Percentiles rank a stretch among this genome's conserved stretches.
Conservation (phyloP, 2,329 filamentous ascomycete genomes). For the Pseudogymnoascus sp. region DNA sequence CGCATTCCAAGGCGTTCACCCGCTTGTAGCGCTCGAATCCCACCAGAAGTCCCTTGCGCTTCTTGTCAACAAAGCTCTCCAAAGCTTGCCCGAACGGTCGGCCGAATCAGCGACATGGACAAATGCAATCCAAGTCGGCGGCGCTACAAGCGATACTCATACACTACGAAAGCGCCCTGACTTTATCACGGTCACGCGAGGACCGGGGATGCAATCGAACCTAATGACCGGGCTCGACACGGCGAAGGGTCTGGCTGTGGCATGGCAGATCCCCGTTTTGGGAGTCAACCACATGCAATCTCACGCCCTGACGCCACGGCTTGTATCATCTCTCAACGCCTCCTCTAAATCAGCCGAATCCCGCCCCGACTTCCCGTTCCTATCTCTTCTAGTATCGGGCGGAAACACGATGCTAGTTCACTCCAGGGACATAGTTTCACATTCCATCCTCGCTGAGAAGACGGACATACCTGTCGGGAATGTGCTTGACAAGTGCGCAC, state of each 20-base stretch:
- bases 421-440: slow-evolving; percentile 58
- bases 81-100: slow-evolving; percentile 33
- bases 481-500: slow-evolving; percentile 78
- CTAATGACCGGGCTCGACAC: slow-evolving; percentile 70
- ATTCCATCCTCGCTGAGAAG: slow-evolving; percentile 64
- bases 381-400: slow-evolving; percentile 82
- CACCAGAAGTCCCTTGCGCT: slow-evolving; percentile 64
- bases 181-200: slow-evolving; percentile 81
- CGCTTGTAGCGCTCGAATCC: slow-evolving; percentile 62
- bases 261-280: slow-evolving; percentile 74
- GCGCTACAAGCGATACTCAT: not conserved
- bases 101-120: slow-evolving; percentile 14
- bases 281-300: slow-evolving; percentile 97
- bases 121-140: slow-evolving; percentile 15
- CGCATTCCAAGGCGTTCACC: slow-evolving; percentile 69
- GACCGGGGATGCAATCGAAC: slow-evolving; percentile 79
- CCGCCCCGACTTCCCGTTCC: slow-evolving; percentile 65
- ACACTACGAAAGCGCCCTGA: slow-evolving; percentile 50
- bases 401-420: slow-evolving; percentile 84
- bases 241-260: slow-evolving; percentile 78
- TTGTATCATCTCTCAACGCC: slow-evolving; percentile 52
- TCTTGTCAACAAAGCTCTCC: slow-evolving; percentile 58
- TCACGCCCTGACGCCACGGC: slow-evolving; percentile 78
- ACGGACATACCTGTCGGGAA: slow-evolving; percentile 84
- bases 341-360: slow-evolving; percentile 13